Base-by-base conservation (phyloP, 2,329 filamentous ascomycete genomes). In the Hypomyces perniciosus region DNA sequence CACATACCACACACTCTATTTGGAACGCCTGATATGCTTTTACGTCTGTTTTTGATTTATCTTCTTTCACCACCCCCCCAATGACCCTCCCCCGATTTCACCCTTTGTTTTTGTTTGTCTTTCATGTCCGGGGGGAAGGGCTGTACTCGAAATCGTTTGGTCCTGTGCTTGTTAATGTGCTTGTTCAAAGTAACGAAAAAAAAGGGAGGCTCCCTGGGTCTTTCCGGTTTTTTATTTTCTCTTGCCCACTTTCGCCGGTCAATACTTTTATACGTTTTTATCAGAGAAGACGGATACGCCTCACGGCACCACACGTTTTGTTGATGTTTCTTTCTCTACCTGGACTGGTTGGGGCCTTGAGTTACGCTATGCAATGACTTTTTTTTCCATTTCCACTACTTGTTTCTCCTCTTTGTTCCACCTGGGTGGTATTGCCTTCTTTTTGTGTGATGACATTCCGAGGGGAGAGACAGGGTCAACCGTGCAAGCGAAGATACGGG, bases 271-370 rank as follows among this genome's bases (percentile, higher is more conserved):
- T 55, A 58, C 44, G 42, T 44, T 59, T 61, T 60, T 62, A 56
- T 59, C 57, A 63, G 62, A 60, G 61, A 68, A 68, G 66, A 69
- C 60, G 64, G 65, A 62, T 61, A 63, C 57, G 67, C 67, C 67
- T 69, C 67, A 65, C 67, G 67, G 67, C 67, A 65, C 57, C 60
- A 60, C 57, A 61, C 52, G 59, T 52, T 62, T 62, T 59, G 55
- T 51, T 58, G 20, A 20, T 20, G 20, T 20, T 20, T 20, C 20
- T 20, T 20, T 57, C 62, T 61, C 13, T 12, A 12, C 13, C 13
- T 56, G 62, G 30, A 35, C 38, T 38, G 50, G 46, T 44, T 42
- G 45, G 44, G 45, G 45, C 39, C 20, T 48, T 52, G 44, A 48
- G 45, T 52, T 44, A 52, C 40, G 50, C 45, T 35, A 52, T 44